Conservation (phyloP, 116 monocot genomes). For the Papilionanthe hybrid region DNA sequence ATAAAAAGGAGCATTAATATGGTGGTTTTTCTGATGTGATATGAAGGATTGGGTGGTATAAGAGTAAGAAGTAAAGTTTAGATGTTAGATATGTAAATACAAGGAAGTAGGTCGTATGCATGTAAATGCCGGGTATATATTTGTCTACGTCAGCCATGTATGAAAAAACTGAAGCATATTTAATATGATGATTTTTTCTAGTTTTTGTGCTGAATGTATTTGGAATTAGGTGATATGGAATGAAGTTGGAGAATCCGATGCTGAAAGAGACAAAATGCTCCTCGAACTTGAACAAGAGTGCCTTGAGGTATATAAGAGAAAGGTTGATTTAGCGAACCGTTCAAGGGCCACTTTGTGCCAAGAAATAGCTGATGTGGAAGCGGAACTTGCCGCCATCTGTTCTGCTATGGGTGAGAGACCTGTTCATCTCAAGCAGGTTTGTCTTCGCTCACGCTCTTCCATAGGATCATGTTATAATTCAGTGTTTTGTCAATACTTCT, state of each 20-base stretch:
- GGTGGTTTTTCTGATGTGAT: too few species aligned
- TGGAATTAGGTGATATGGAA: slow-evolving; percentile 80
- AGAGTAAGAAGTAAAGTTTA: too few species aligned
- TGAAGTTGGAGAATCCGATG: slow-evolving; percentile 84
- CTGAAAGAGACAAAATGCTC: slow-evolving; percentile 67
- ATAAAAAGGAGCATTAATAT: too few species aligned
- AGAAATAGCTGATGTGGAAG: slow-evolving; percentile 85
- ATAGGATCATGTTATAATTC: too few species aligned
- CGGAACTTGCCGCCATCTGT: slow-evolving; percentile 79
- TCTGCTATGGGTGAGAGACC: slow-evolving; percentile 80
- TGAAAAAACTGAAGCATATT: background rate
- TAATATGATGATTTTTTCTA: background rate
- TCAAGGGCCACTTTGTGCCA: slow-evolving; percentile 75
- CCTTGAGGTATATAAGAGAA: slow-evolving; percentile 79
- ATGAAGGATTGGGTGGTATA: too few species aligned
- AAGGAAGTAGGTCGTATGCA: too few species aligned
- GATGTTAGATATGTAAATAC: too few species aligned
- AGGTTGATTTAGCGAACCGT: slow-evolving; percentile 69
- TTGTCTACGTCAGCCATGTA: too few species aligned
- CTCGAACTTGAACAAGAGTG: slow-evolving; percentile 82
- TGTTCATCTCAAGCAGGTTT: slow-evolving; percentile 59
- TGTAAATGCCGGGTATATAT: too few species aligned
- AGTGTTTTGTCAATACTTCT: background rate
- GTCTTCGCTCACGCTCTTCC: slow-evolving; percentile 3
- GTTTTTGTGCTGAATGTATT: background rate